Percentiles rank a stretch among this genome's conserved stretches.
Evolutionary conservation across 129 eudicot species (phyloP).

Genomic region (Helichrysum umbraculigerum): DNA sequence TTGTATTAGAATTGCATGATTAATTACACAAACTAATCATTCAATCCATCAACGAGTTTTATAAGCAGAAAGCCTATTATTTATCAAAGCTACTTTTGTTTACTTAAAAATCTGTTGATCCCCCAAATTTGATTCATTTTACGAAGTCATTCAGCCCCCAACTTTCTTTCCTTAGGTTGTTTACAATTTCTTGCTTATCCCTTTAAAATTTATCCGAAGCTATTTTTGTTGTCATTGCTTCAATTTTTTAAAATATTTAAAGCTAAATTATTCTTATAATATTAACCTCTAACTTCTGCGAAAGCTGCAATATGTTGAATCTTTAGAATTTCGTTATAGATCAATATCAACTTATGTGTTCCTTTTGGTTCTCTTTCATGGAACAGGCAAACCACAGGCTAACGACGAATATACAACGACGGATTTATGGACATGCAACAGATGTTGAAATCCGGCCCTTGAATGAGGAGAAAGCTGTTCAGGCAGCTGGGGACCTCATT

Average conservation of each 20-base stretch:
- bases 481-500: conserved; percentile 86
- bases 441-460: conserved; percentile 92
- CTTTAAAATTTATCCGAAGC: neutral
- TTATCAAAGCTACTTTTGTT: neutral
- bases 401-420: conserved; percentile 83
- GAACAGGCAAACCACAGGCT: conserved; percentile 82
- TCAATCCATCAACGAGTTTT: neutral
- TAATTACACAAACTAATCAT: neutral
- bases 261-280: neutral
- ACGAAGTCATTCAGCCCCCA: neutral
- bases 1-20: neutral
- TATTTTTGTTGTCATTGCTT: neutral
- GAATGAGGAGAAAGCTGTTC: conserved; percentile 98
- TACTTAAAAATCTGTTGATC: neutral
- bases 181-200: conserved; percentile 9
- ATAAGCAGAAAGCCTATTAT: neutral
- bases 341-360: conserved; percentile 2
- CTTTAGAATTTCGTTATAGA: neutral
- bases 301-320: conserved; percentile 2
- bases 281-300: neutral
- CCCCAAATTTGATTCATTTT: neutral
- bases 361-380: conserved; percentile 9
- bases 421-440: conserved; percentile 93
- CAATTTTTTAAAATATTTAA: neutral
- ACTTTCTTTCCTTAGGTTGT: neutral